Conservation (phyloP, 345 rosid species). For the Citrus mangshanensis region DNA sequence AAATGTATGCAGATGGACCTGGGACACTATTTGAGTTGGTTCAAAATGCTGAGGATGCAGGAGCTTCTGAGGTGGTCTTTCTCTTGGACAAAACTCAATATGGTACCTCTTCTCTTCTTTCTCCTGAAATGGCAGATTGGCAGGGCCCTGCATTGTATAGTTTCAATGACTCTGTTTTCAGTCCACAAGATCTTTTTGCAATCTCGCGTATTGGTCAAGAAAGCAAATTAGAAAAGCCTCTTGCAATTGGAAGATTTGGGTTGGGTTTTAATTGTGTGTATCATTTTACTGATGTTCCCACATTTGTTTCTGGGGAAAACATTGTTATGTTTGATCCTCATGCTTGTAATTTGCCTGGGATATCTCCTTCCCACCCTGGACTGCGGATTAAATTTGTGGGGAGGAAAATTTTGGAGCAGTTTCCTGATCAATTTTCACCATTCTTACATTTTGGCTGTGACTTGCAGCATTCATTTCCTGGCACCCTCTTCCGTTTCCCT, state of each 20-base stretch:
- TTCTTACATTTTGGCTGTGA: slow-evolving; percentile 94
- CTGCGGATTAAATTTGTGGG: slow-evolving; percentile 86
- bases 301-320: slow-evolving; percentile 96
- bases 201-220: slow-evolving; percentile 98
- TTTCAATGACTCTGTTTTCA: slow-evolving; percentile 91
- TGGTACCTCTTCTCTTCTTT: slow-evolving; percentile 93
- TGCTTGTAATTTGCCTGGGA: slow-evolving; percentile 89
- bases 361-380: slow-evolving; percentile 96
- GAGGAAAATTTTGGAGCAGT: slow-evolving; percentile 85
- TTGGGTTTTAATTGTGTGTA: slow-evolving; percentile 96
- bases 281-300: slow-evolving; percentile 93
- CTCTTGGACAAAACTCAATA: slow-evolving; percentile 93
- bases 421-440: slow-evolving; percentile 95
- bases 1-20: slow-evolving; percentile 99
- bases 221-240: slow-evolving; percentile 93
- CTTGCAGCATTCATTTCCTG: slow-evolving; percentile 74
- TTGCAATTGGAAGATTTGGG: slow-evolving; percentile 95
- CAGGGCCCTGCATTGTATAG: slow-evolving; percentile 98
- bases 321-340: slow-evolving; percentile 98
- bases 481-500: slow-evolving; percentile 95
- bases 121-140: slow-evolving; percentile 99
- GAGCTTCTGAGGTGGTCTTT: slow-evolving; percentile 88
- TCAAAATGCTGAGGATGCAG: slow-evolving; percentile 97
- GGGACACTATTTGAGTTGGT: slow-evolving; percentile 92
- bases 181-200: slow-evolving; percentile 91